Evolutionary conservation across 139 green algal species (phyloP), one percentile per base, ranked within the genome.

Genomic region (Picochlorum sp.): DNA sequence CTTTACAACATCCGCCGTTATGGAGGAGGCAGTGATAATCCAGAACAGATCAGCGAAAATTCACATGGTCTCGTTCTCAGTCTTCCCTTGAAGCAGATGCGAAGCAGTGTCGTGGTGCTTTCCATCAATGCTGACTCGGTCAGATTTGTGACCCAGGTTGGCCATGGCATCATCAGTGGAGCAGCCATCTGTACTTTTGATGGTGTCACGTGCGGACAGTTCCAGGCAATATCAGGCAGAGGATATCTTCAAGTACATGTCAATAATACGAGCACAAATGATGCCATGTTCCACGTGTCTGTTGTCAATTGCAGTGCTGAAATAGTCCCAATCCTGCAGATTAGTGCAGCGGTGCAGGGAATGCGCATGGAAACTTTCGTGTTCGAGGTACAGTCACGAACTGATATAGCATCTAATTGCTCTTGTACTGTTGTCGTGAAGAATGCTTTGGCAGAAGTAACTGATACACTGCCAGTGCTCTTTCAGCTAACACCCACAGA

Each of bases 401-500:
- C 34, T 41, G 34, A 41, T 11, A 41, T 41, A 41, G 34, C 34
- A 41, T 41, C 34, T 13, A 41, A 41, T 41, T 41, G 34, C 34
- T 41, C 24, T 45, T 84, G 77, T 68, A 60, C 24, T 21, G 61
- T 78, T 9, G 30, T 20, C 4, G 31, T 77, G 8, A 50, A 47
- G 14, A 62, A 74, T 59, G 68, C 63, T 14, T 8, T 45, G 24
- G 45, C 37, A 38, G 23, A 58, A 26, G 11, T 41, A 20, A 31
- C 49, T 50, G 45, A 44, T 24, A 58, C 15, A 3, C 9, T 15
- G 9, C 2, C 51, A 38, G 51, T 90, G 8, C 21, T 0, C 3
- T 90, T 90, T 20, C 89, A 75, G 63, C 84, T 81, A 23, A 86
- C 83, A 13, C 74, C 72, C 15, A 90, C 82, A 0, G 15, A 65